Evolutionary conservation across 805 yeast genomes (phyloP).

Genomic region (Saturnispora hagleri): DNA sequence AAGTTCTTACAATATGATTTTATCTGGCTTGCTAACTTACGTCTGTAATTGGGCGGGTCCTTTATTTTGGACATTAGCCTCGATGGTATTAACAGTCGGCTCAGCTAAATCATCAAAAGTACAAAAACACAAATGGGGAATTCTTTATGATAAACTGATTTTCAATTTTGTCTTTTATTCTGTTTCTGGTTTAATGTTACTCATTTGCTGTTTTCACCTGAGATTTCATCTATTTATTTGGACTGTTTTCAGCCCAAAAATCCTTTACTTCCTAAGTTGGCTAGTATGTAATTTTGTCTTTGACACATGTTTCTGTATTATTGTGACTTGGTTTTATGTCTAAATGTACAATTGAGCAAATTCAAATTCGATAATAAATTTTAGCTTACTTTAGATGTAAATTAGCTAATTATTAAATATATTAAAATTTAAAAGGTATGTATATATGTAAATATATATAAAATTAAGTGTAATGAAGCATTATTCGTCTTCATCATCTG

Average conservation of each 20-base stretch:
- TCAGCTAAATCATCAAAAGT: slow-evolving; percentile 6
- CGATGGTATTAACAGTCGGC: slow-evolving; percentile 16
- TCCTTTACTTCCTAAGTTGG: slow-evolving; percentile 79
- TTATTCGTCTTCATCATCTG: slow-evolving; percentile 73
- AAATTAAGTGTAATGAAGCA: not conserved
- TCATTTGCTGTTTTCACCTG: slow-evolving; percentile 61
- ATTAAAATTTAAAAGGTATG: slow-evolving; percentile 5
- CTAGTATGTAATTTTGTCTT: slow-evolving; percentile 37
- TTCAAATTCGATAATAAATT: no score
- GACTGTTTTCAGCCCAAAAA: slow-evolving; percentile 95
- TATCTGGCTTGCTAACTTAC: slow-evolving; percentile 74
- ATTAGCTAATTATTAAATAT: not conserved
- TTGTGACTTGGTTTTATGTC: slow-evolving; percentile 17
- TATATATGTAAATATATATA: not conserved
- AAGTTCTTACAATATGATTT: slow-evolving; percentile 51
- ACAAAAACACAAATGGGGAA: slow-evolving; percentile 23
- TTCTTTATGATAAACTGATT: slow-evolving; percentile 30
- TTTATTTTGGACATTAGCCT: slow-evolving; percentile 63
- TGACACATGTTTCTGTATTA: slow-evolving; percentile 25
- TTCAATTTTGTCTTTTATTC: slow-evolving; percentile 46
- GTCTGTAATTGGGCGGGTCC: slow-evolving; percentile 82
- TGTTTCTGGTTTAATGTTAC: slow-evolving; percentile 46
- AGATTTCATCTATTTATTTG: slow-evolving; percentile 88
- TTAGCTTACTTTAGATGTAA: no score
- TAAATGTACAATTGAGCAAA: not conserved